phyloP scores from a whole-genome alignment of 2,329 filamentous ascomycete species.

The Aspergillus pseudoglaucus region DNA sequence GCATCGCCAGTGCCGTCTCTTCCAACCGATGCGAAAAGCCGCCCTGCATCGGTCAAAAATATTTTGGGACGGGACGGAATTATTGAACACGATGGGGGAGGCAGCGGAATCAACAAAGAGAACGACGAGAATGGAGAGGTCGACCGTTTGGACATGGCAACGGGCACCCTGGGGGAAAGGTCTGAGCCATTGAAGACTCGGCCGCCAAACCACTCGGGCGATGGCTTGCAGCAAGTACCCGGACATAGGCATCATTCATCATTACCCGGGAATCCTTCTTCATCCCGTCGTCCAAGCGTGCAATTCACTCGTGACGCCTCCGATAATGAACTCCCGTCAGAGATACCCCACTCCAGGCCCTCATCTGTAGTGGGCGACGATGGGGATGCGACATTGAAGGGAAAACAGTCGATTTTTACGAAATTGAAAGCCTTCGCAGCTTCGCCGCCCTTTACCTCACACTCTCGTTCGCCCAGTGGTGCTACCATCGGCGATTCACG shows the following conservation, averaged over 20 bases:
- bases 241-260: constrained; percentile 20
- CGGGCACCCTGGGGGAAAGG: constrained; percentile 13
- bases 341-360: constrained; percentile 51
- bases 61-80: neutral
- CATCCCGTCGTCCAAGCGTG: constrained; percentile 57
- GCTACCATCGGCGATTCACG: constrained; percentile 39
- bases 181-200: constrained; percentile 18
- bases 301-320: constrained; percentile 62
- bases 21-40: neutral
- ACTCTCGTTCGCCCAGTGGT: constrained; percentile 46
- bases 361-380: constrained; percentile 59
- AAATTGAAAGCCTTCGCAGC: constrained; percentile 69
- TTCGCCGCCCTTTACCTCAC: constrained; percentile 43
- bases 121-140: constrained; percentile 5
- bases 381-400: constrained; percentile 53
- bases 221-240: constrained; percentile 13
- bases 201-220: constrained; percentile 19
- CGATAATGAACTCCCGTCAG: constrained; percentile 44
- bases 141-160: constrained; percentile 5
- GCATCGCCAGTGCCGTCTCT: constrained; percentile 25
- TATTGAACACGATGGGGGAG: neutral
- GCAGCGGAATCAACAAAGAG: neutral
- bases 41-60: no score
- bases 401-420: constrained; percentile 63
- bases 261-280: constrained; percentile 28